Percentiles rank a stretch among this genome's conserved stretches.
These are phyloP conservation scores for Erysiphe neolycopersici DNA, from an alignment of 2,329 filamentous ascomycete genomes.

Conservation along the genomic window DNA sequence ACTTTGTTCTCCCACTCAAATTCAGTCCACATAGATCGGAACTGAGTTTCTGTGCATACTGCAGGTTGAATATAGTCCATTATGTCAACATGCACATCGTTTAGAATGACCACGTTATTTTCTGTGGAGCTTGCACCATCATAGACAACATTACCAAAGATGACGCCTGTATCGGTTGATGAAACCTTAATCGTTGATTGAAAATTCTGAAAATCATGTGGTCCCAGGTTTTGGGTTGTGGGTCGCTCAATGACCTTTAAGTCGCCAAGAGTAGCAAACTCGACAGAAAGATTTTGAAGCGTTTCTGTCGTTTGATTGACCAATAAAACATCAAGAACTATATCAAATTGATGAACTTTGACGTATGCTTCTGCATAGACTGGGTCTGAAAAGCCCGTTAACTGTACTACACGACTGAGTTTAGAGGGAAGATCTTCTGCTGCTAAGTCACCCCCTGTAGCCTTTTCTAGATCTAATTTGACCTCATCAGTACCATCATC, in stretches of 20 bases:
- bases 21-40: conserved; percentile 99
- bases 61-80: conserved; percentile 99
- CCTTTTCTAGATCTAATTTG: conserved; percentile 73
- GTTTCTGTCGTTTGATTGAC: conserved; percentile 97
- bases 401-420: conserved; percentile 81
- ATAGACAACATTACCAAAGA: conserved; percentile 96
- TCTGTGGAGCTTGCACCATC: conserved; percentile 80
- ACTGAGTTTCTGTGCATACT: conserved; percentile 89
- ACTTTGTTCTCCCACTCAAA: conserved; percentile 99
- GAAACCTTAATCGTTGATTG: conserved; percentile 98
- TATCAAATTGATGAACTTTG: conserved; percentile 96
- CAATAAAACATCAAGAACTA: conserved; percentile 80
- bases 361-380: conserved; percentile 99
- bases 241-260: conserved; percentile 94
- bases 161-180: conserved; percentile 91
- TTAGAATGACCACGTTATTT: conserved; percentile 90
- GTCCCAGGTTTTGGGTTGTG: conserved; percentile 82
- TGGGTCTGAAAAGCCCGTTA: conserved; percentile 92
- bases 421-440: conserved; percentile 80
- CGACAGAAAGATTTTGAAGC: conserved; percentile 84
- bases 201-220: conserved; percentile 93
- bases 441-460: conserved; percentile 67
- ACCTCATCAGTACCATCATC: conserved; percentile 62
- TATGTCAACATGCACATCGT: conserved; percentile 94
- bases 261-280: conserved; percentile 94